Base-by-base conservation (phyloP, 306 rosid genomes). In the Gastrolobium villosum region DNA sequence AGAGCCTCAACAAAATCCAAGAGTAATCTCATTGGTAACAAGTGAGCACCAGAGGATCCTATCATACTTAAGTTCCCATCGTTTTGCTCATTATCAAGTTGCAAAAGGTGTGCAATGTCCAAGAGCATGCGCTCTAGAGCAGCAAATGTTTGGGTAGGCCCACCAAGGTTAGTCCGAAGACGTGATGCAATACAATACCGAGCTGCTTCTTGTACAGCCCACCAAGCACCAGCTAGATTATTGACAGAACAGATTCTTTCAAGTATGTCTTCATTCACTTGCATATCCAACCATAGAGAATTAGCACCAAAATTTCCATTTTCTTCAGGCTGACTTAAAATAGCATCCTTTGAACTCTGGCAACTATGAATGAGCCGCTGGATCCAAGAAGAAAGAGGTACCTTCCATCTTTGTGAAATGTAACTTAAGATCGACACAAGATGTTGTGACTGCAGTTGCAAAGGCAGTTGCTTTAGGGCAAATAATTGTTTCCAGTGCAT, bases 131-230 rank as follows among this genome's bases (percentile, higher is more conserved):
- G 88, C 73, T 94, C 98, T 66, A 94, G 74, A 35, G 98, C 96
- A 67, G 96, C 97, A 86, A 94, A 94, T 75, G 98, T 94, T 86
- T 94, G 98, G 57, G 97, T 92, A 45, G 98, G 97, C 67, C 98
- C 98, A 77, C 98, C 98, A 66, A 94, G 97, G 84, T 92, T 90
- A 64, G 98, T 94, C 59, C 98, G 90, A 77, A 94, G 92, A 36
- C 98, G 94, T 75, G 90, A 80, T 37, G 91, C 78, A 82, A 94
- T 89, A 86, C 97, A 94, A 65, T 90, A 94, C 83, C 97, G 87
- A 70, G 98, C 96, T 41, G 97, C 94, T 85, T 94, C 98, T 60
- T 94, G 96, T 45, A 94, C 76, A 74, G 96, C 96, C 98, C 98
- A 94, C 97, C 94, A 94, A 56, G 88, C 96, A 84, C 97, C 96